phyloP scores from a whole-genome alignment of 176 grass and related monocot genomes.

The Aegilops umbellulata region DNA sequence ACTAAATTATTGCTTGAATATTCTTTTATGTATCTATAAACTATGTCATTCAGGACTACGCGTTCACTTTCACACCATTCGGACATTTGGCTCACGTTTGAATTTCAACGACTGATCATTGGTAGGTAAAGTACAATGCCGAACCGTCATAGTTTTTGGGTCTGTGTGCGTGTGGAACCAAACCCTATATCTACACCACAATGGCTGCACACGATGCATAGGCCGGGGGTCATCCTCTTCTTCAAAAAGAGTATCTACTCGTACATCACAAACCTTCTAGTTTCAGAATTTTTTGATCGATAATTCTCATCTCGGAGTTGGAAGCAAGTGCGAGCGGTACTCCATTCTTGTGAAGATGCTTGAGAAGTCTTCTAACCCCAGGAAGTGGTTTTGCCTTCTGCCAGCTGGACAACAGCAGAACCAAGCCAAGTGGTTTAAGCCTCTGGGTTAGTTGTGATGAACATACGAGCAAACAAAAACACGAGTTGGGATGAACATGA shows the following conservation, averaged over 20 bases:
- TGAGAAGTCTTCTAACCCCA: conserved; percentile 64
- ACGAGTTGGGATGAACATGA: not conserved
- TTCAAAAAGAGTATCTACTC: not conserved
- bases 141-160: too few relatives aligned
- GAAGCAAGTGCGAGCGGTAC: conserved; percentile 82
- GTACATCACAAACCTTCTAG: conserved; percentile 44
- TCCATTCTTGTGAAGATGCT: conserved; percentile 67
- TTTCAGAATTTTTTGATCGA: conserved; percentile 51
- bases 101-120: too few relatives aligned
- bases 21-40: not conserved
- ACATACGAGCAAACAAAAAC: not conserved
- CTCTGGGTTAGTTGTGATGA: not conserved
- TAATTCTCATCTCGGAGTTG: conserved; percentile 63
- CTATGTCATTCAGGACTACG: not conserved
- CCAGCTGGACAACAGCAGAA: conserved; percentile 47
- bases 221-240: not conserved
- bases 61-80: too few relatives aligned
- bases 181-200: too few relatives aligned
- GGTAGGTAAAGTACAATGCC: too few relatives aligned
- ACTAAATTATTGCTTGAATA: not conserved
- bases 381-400: conserved; percentile 57
- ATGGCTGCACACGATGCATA: not conserved
- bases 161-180: too few relatives aligned
- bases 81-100: too few relatives aligned
- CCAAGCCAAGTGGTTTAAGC: not conserved